Base-by-base conservation (phyloP, 2,329 filamentous ascomycete genomes). In the Alternaria brassicae region DNA sequence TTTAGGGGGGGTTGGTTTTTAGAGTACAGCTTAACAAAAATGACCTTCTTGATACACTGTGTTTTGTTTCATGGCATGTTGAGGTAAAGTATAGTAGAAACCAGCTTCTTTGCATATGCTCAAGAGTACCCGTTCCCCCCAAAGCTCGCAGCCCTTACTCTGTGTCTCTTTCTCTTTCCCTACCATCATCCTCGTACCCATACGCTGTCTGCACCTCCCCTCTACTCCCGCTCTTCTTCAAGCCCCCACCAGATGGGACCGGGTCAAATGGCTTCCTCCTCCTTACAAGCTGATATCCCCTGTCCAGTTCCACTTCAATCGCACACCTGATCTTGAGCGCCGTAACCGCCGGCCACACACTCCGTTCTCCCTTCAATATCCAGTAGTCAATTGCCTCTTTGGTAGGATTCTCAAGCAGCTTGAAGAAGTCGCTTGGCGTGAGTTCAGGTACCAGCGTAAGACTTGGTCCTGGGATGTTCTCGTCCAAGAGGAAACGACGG, bases 291-390 rank as follows among this genome's bases (percentile, higher is more conserved):
- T 96, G 91, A 76, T 96, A 97, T 0, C 91, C 91, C 45, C 89
- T 83, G 75, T 97, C 93, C 10, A 98, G 82, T 74, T 96, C 93
- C 55, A 93, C 89, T 77, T 98, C 94, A 7, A 98, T 85, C 4
- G 89, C 90, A 76, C 92, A 95, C 6, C 94, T 83, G 6, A 96
- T 89, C 68, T 90, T 89, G 61, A 98, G 79, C 13, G 93, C 92
- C 30, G 89, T 89, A 3, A 97, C 87, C 2, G 92, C 91, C 0
- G 93, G 94, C 93, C 94, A 98, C 0, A 97, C 92, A 66, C 91
- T 93, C 62, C 89, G 82, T 78, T 98, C 94, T 1, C 94, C 94
- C 54, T 90, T 85, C 30, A 88, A 78, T 53, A 96, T 93, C 94
- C 93, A 97, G 68, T 94, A 91, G 58, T 92, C 88, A 3, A 97